Evolutionary conservation across 257 asterid species (phyloP).

Genomic region (Przewalskia tangutica): DNA sequence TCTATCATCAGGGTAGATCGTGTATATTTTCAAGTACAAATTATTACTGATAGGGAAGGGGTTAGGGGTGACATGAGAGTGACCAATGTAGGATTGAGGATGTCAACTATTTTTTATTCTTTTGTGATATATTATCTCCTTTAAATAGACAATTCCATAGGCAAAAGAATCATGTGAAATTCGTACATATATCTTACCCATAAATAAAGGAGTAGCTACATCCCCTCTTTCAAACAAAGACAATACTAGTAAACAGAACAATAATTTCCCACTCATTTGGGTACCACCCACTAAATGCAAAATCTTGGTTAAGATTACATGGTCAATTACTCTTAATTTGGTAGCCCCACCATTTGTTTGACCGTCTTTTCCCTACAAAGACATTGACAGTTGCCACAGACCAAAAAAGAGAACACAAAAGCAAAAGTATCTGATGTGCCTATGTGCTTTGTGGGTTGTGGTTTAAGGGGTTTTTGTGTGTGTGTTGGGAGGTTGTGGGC

Average conservation of each 20-base stretch:
- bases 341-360: background rate
- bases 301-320: background rate
- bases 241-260: background rate
- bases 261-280: background rate
- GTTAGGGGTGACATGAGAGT: background rate
- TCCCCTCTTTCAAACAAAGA: conserved; percentile 3
- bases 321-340: background rate
- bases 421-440: background rate
- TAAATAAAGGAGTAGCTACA: background rate
- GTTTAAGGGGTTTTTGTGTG: too few relatives aligned
- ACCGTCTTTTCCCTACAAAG: background rate
- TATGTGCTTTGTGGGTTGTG: background rate
- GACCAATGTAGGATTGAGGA: background rate
- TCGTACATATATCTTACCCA: background rate
- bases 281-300: background rate
- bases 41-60: background rate
- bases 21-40: background rate
- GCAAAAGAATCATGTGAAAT: background rate
- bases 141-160: background rate
- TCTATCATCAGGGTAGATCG: background rate
- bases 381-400: background rate
- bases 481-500: too few relatives aligned
- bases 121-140: background rate
- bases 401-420: background rate
- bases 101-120: background rate